A percentile compares a stretch with the other conserved stretches of the same genome.
Conservation (phyloP, 768 basidiomycete species). For the Pleurotus eryngii region DNA sequence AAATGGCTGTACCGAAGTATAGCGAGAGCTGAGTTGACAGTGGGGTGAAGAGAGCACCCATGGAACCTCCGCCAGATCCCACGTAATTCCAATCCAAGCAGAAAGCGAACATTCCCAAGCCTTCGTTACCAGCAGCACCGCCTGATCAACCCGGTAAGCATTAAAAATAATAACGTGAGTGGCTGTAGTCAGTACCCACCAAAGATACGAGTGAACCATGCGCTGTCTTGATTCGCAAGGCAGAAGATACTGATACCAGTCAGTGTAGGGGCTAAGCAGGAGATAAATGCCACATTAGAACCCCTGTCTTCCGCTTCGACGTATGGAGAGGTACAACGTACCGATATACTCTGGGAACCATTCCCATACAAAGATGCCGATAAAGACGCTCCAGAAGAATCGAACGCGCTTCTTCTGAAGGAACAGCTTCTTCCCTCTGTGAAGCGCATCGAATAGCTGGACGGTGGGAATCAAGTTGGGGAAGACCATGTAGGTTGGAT, state of each 20-base stretch:
- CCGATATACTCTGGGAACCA: conserved; percentile 52
- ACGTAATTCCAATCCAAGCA: conserved; percentile 65
- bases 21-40: conserved; percentile 50
- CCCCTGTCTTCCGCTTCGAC: too few relatives aligned
- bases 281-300: conserved; percentile 6
- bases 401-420: conserved; percentile 52
- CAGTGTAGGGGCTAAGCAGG: conserved; percentile 30
- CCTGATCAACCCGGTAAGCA: too few relatives aligned
- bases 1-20: conserved; percentile 47
- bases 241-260: conserved; percentile 64
- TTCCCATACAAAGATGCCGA: conserved; percentile 54
- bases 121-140: conserved; percentile 61
- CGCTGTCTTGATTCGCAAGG: conserved; percentile 44
- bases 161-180: too few relatives aligned
- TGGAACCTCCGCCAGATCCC: conserved; percentile 40
- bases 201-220: conserved; percentile 52
- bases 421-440: conserved; percentile 39
- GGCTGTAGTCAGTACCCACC: too few relatives aligned
- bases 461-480: conserved; percentile 34
- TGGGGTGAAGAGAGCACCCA: conserved; percentile 49
- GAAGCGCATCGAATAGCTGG: conserved; percentile 42
- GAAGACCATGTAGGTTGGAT: conserved; percentile 46
- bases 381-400: conserved; percentile 53
- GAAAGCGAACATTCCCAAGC: conserved; percentile 55
- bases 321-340: conserved; percentile 11